Conservation (phyloP, 73 alveolate genomes). For the Tetrahymena malaccensis region DNA sequence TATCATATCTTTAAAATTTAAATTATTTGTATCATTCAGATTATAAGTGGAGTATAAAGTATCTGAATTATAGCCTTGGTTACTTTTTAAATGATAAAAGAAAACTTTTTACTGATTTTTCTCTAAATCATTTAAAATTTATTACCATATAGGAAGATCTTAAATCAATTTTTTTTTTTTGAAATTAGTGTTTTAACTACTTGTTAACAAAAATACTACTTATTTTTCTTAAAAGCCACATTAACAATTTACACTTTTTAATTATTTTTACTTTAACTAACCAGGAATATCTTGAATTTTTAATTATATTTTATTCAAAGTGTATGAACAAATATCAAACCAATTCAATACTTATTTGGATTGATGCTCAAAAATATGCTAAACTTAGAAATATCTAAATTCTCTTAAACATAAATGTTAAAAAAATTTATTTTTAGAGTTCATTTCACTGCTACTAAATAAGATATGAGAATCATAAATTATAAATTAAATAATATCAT, state of each 20-base stretch:
- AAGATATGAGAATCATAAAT: neutral
- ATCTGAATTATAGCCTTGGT: no score
- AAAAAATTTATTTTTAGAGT: neutral
- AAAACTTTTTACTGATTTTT: no score
- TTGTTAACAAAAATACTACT: neutral
- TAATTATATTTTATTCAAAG: neutral
- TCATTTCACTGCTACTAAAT: neutral
- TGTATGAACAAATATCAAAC: neutral
- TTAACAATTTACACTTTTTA: neutral
- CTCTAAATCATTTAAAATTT: neutral
- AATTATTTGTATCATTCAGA: no score
- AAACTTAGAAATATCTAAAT: neutral
- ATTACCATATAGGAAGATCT: neutral
- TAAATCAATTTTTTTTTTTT: neutral
- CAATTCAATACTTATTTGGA: neutral
- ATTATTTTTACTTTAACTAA: neutral
- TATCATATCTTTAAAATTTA: no score
- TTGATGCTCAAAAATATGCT: neutral
- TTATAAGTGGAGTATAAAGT: no score
- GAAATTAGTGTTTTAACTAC: neutral
- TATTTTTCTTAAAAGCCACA: neutral
- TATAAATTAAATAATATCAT: neutral
- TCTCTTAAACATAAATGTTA: neutral
- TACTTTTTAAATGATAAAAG: no score
- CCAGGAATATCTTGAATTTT: neutral